Evolutionary conservation across 192 early-diverging fungal species (phyloP), one percentile per base, ranked within the genome.

Genomic region (Entomortierella parvispora): DNA sequence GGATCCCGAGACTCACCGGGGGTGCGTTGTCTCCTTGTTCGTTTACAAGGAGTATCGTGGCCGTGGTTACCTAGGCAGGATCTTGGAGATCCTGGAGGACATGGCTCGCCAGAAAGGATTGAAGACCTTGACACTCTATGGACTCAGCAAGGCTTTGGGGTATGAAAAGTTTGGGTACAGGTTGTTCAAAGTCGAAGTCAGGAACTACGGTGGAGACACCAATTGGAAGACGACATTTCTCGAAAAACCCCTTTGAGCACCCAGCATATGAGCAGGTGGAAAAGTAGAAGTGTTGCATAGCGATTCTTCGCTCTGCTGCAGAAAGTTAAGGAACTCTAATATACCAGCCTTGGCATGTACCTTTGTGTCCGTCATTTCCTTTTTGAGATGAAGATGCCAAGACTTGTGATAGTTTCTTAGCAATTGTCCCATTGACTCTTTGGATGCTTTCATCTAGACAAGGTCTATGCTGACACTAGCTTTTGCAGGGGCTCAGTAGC

Each of bases 121-220:
- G 22, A 32, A 58, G 45, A 50, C 37, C 8, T 45, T 77, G 66
- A 77, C 74, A 14, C 32, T 77, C n/a, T 77, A 68, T 54, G 74
- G 74, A 2, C 22, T 77, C 37, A 14, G 3, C 1, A 63, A 64
- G 22, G 74, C 65, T 0, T 28, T 31, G 0, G 66, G 66, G 4
- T 77, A 68, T 40, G 65, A 77, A 26, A 77, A 77, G 49, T 77
- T 77, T 59, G 74, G 74, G n/a, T 77, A 68, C 52, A 66, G 44
- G 60, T 64, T 65, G 1, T 68, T 77, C 61, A 77, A 77, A 55
- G 31, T 68, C 11, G 65, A 57, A 34, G 31, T 42, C 0, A 25
- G 74, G 48, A 68, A 68, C 32, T 77, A 77, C 58, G 66, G 74
- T 25, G 74, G 74, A 0, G 26, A 51, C 3, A 62, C 62, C 40